Evolutionary conservation across 139 green algal species (phyloP), one percentile per base, ranked within the genome.

Genomic region (Mychonastes homosphaera): DNA sequence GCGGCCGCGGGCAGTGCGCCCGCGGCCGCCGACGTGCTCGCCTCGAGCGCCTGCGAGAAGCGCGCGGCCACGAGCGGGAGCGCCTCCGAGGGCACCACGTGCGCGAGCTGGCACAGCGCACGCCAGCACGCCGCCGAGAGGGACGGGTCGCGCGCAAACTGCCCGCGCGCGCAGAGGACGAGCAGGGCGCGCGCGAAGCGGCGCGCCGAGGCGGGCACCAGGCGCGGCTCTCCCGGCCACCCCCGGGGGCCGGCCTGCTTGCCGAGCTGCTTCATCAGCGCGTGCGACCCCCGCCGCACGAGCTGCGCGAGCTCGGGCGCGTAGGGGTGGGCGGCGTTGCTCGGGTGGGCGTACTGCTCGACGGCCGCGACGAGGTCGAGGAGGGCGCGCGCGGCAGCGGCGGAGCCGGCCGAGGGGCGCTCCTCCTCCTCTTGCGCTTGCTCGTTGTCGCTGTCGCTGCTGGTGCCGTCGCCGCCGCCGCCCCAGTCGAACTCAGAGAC

Each of bases 321-420:
- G 49, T 49, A 67, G 38, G 38, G 38, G n/a, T 18, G 21, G 29
- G 85, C 87, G 10, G 70, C 70, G 62, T 95, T 95, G 44, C 64
- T 83, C 36, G 87, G 87, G 65, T 95, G 87, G 46, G 77, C 89
- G 70, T 92, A 95, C 64, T 88, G 77, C 75, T 94, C 85, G 36
- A 90, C 60, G 40, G 89, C 67, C 23, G 63, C 60, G 0, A 74
- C 79, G 23, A 86, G 41, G 18, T 58, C 46, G 18, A 76, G 62
- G 55, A 90, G 73, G 3, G 53, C 33, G 24, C 53, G 53, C 28
- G 53, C 58, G 18, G 38, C 44, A 34, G 58, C 29, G n/a, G 39
- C 52, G 13, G 44, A 32, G 51, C 46, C 63, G 26, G 46, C n/a
- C 19, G 57, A 62, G 51, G 54, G 54, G 1, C 55, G 2, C 28